Base-by-base conservation (phyloP, 2,329 filamentous ascomycete genomes). In the Myotisia sp. region DNA sequence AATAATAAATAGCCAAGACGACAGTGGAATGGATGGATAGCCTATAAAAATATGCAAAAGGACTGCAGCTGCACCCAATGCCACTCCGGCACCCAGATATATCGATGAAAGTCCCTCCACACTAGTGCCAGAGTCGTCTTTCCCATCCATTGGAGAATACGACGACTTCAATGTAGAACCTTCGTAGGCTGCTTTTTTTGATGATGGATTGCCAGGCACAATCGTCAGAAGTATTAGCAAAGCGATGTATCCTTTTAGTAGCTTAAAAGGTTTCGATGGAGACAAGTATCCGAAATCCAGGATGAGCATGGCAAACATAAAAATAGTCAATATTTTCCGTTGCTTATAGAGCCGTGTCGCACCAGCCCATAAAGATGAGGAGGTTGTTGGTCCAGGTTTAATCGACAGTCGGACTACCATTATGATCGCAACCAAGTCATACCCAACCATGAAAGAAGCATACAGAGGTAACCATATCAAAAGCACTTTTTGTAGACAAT, bases 391-490 rank as follows among this genome's bases (percentile, higher is more conserved):
- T 18, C 18, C 19, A 13, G 18, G 12, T 17, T 12, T n/a, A 13
- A 23, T 14, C 17, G 23, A 34, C 3, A 16, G 10, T 19, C 26
- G 10, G 21, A 63, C 49, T 27, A 73, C 51, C 18, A 74, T 42
- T 2, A 64, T 42, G n/a, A 72, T 51, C 7, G 66, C 65, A n/a
- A 66, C 64, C 34, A 65, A 55, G 37, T 65, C 59, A 8, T 66
- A 68, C 6, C 70, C 71, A 8, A 74, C 49, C 37, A 71, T 63
- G 41, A 70, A 56, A 0, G 66, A 51, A 6, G 70, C 67, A 46
- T 70, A 74, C 44, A 71, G 67, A 1, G 71, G 71, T 19, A 75
- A 45, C 3, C 59, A 51, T 14, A 69, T 47, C 12, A 62, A 56
- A 19, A 58, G 37, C n/a, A 57, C 45, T 32, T 55, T 60, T 12